A percentile compares a stretch with the other conserved stretches of the same genome.
Evolutionary conservation across 352 stramenopile species (phyloP).

Genomic region (Pythium dissimile): DNA sequence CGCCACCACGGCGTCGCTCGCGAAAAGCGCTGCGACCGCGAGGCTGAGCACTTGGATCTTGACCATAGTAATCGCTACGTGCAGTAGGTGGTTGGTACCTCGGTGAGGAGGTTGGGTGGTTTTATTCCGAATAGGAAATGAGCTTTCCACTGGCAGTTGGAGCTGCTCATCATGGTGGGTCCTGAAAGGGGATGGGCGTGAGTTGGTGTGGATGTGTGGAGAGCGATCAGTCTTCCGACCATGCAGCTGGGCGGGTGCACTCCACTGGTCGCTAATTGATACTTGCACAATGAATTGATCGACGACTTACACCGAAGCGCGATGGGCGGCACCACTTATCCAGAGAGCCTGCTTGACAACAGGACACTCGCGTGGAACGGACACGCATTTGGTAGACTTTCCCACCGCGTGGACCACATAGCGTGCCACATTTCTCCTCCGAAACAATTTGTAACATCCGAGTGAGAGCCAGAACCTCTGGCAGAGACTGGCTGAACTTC

Average conservation of each 20-base stretch:
- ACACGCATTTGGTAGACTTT: no score
- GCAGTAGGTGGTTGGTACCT: not conserved
- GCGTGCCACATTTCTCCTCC: no score
- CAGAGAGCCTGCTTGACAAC: no score
- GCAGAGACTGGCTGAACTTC: no score
- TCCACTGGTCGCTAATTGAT: not conserved
- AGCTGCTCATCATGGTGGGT: no score
- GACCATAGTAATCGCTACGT: constrained; percentile 4
- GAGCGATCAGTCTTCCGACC: not conserved
- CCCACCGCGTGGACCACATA: no score
- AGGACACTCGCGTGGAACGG: no score
- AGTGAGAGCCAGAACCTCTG: no score
- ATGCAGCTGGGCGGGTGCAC: not conserved
- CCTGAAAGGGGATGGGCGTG: not conserved
- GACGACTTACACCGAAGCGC: not conserved
- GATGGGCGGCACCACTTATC: not conserved
- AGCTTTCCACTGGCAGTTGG: not conserved
- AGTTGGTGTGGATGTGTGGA: no score
- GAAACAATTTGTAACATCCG: no score
- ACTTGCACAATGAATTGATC: not conserved
- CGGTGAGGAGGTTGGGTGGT: not conserved
- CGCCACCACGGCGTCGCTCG: not conserved
- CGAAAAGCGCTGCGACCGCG: constrained; percentile 1
- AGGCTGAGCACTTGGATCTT: constrained; percentile 7
- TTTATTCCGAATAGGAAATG: not conserved